Evolutionary conservation across 164 flowering plant species (phyloP).

Genomic region (Warburgia ugandensis): DNA sequence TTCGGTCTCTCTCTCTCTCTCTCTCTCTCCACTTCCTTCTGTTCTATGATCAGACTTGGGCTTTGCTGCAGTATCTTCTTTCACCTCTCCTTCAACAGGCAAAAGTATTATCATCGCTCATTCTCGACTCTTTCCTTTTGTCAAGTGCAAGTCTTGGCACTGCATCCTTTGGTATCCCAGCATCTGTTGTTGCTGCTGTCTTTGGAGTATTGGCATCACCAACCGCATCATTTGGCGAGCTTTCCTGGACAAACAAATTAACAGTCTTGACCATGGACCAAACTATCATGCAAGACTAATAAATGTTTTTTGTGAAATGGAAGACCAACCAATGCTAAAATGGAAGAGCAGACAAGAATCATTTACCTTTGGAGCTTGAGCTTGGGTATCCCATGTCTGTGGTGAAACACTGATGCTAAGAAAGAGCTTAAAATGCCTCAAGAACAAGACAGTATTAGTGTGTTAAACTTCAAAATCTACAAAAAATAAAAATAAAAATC

Average conservation of each 20-base stretch:
- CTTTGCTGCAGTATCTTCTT: constrained; percentile 40
- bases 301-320: no score
- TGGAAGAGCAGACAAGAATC: no score
- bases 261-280: no score
- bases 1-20: constrained; percentile 39
- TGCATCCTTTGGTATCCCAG: constrained; percentile 41
- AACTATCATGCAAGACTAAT: no score
- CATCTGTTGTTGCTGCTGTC: constrained; percentile 27
- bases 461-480: no score
- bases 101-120: constrained; percentile 49
- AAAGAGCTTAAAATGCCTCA: no score
- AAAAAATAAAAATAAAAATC: no score
- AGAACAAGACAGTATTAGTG: no score
- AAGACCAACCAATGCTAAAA: no score
- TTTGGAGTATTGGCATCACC: constrained; percentile 24
- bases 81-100: constrained; percentile 36
- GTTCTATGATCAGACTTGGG: constrained; percentile 37
- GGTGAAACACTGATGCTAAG: no score
- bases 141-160: constrained; percentile 30
- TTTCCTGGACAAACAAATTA: no score
- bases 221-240: constrained; percentile 28
- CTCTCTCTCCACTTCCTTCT: constrained; percentile 53
- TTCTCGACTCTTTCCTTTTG: constrained; percentile 58
- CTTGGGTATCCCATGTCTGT: constrained; percentile 44
- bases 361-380: constrained; percentile 55